Conservation (phyloP, 768 basidiomycete genomes). For the Amanita jacksonii region DNA sequence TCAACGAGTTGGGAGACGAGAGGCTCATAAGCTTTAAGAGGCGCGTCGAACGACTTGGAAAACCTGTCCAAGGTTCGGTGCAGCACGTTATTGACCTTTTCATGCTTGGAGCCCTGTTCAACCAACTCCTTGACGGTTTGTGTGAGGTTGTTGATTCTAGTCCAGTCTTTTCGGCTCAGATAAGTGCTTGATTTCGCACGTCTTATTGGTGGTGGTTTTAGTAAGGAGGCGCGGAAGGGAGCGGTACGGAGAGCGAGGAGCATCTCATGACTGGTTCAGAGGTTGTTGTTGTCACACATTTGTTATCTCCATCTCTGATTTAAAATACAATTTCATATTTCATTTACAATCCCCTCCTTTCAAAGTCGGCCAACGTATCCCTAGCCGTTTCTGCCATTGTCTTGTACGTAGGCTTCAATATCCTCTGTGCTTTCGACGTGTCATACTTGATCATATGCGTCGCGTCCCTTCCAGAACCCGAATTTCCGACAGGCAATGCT, state of each 20-base stretch:
- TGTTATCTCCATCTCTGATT: no score
- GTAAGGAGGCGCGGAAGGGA: no score
- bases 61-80: not conserved
- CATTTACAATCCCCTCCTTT: not conserved
- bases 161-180: no score
- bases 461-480: not conserved
- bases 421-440: not conserved
- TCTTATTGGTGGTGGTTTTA: no score
- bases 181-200: no score
- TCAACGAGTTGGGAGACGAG: constrained; percentile 32
- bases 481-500: constrained; percentile 18
- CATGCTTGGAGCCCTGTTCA: no score
- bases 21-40: constrained; percentile 22
- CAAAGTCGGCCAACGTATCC: not conserved
- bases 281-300: no score
- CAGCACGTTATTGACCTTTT: not conserved
- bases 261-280: no score
- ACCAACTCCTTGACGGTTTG: no score
- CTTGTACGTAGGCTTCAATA: not conserved
- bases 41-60: not conserved
- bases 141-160: no score
- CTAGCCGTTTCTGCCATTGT: constrained; percentile 11
- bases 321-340: no score
- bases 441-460: not conserved
- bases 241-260: no score